Percentiles rank a stretch among this genome's conserved stretches.
phyloP scores from a whole-genome alignment of 768 basidiomycete genomes.

The Mycena kentingensis region DNA sequence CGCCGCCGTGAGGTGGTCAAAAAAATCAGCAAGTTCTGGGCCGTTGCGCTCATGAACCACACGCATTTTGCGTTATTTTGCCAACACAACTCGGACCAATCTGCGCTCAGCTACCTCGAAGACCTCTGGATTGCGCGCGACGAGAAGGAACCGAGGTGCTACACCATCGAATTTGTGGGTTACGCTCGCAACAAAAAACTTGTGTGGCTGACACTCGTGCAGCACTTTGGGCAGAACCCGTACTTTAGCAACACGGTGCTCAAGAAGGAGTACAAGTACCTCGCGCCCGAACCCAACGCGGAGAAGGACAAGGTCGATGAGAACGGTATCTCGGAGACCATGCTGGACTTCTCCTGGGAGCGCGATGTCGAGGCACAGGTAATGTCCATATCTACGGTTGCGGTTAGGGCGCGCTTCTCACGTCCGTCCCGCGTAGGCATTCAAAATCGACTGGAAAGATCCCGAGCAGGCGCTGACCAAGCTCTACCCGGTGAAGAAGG shows the following conservation, averaged over 20 bases:
- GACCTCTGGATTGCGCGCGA: slow-evolving; percentile 85
- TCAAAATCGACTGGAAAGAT: slow-evolving; percentile 81
- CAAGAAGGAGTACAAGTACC: slow-evolving; percentile 81
- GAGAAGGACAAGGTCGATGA: slow-evolving; percentile 62
- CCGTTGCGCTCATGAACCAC: slow-evolving; percentile 81
- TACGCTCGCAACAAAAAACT: too few species aligned
- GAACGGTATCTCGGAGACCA: slow-evolving; percentile 75
- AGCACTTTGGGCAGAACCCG: slow-evolving; percentile 88
- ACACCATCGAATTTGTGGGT: slow-evolving; percentile 86
- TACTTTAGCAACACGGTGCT: slow-evolving; percentile 76
- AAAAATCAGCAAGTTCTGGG: slow-evolving; percentile 79
- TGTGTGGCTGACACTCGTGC: too few species aligned
- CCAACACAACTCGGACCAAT: slow-evolving; percentile 75
- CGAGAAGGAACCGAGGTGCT: slow-evolving; percentile 72
- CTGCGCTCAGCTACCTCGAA: slow-evolving; percentile 80
- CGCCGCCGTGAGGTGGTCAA: slow-evolving; percentile 69
- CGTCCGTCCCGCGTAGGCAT: slow-evolving; percentile 42
- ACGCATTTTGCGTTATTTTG: slow-evolving; percentile 60
- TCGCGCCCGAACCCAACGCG: slow-evolving; percentile 49
- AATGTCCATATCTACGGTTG: too few species aligned
- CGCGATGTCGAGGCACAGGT: slow-evolving; percentile 71
- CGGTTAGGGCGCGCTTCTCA: background rate
- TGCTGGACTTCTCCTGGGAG: slow-evolving; percentile 82
- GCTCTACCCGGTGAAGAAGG: slow-evolving; percentile 66
- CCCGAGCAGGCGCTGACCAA: slow-evolving; percentile 76